Evolutionary conservation across 257 asterid genomes (phyloP).

Genomic region (Fraxinus excelsior): DNA sequence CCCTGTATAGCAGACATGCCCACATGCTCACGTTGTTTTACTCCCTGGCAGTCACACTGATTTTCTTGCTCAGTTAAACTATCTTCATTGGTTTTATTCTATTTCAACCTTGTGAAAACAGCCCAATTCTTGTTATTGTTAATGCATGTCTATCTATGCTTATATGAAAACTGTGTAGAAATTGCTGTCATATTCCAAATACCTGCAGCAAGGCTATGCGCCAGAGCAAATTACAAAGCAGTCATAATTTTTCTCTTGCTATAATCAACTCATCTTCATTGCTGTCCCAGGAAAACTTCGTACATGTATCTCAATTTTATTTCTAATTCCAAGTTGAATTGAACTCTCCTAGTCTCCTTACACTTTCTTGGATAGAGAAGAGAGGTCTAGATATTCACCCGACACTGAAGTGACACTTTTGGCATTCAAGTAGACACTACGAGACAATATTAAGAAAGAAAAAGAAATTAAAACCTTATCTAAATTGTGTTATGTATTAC

Average conservation of each 20-base stretch:
- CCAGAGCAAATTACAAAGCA: background rate
- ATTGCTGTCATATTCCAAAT: background rate
- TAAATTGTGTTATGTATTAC: background rate
- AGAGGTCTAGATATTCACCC: background rate
- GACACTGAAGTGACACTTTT: background rate
- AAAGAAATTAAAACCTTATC: background rate
- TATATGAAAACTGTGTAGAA: background rate
- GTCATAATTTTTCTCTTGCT: background rate
- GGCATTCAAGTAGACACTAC: background rate
- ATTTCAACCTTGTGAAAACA: background rate
- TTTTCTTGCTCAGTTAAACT: slow-evolving; percentile 2
- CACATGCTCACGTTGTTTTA: background rate
- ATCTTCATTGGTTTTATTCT: background rate
- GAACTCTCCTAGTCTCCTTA: background rate
- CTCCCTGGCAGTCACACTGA: background rate
- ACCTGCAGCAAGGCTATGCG: background rate
- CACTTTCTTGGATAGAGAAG: background rate
- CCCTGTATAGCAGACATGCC: background rate
- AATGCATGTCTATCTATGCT: background rate
- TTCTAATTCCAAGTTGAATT: background rate
- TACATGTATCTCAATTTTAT: background rate
- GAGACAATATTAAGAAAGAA: background rate
- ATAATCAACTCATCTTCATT: background rate
- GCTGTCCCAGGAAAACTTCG: background rate
- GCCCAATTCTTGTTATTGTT: background rate